Percentiles rank a stretch among this genome's conserved stretches.
Evolutionary conservation across 352 stramenopile genomes (phyloP).

Genomic region (Phytophthora citricola): DNA sequence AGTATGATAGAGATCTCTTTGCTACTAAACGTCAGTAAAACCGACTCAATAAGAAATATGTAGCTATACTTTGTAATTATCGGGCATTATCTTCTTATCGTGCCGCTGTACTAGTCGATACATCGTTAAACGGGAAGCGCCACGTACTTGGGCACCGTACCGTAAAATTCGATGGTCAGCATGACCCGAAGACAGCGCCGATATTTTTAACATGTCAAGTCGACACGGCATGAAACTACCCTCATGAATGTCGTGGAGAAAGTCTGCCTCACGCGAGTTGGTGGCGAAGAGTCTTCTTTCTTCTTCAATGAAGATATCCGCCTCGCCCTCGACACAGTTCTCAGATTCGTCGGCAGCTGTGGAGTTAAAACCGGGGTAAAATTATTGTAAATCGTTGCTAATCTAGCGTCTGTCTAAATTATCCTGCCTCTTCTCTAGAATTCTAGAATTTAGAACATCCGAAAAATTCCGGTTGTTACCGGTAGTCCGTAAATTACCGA

Average conservation of each 20-base stretch:
- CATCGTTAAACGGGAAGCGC: constrained; percentile 6
- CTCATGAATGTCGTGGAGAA: not conserved
- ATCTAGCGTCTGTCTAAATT: too few species aligned
- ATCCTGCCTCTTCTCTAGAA: too few species aligned
- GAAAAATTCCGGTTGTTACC: too few species aligned
- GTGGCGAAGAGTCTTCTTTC: not conserved
- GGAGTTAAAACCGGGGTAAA: constrained; percentile 1
- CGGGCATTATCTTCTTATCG: too few species aligned
- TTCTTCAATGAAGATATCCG: not conserved
- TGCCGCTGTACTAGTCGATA: not conserved
- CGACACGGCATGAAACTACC: not conserved
- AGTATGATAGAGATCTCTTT: too few species aligned
- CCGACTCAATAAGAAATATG: too few species aligned
- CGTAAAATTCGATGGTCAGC: constrained; percentile 15
- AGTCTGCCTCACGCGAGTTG: not conserved
- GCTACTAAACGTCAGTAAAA: too few species aligned
- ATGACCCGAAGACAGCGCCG: constrained; percentile 5
- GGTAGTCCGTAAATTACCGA: too few species aligned
- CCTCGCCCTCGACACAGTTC: constrained; percentile 6
- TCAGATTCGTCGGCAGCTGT: constrained; percentile 14
- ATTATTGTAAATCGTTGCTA: not conserved
- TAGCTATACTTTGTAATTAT: too few species aligned
- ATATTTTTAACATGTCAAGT: constrained; percentile 14
- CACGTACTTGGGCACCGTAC: constrained; percentile 13
- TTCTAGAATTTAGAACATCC: too few species aligned